phyloP scores from a whole-genome alignment of 306 rosid genomes.

The Prunus mume region DNA sequence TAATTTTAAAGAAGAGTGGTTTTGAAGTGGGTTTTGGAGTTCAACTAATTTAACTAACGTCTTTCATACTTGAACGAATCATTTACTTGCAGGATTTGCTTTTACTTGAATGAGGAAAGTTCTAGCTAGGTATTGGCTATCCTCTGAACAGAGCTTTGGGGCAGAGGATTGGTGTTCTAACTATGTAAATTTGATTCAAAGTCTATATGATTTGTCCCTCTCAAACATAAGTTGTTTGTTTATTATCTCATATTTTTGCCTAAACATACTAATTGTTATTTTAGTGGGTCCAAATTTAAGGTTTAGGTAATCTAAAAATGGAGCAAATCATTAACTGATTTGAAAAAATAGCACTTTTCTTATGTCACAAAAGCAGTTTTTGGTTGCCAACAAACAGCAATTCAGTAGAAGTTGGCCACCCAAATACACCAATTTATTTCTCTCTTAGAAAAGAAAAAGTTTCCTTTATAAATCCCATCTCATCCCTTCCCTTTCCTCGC shows the following conservation, averaged over 20 bases:
- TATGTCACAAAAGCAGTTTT: not conserved
- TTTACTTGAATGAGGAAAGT: constrained; percentile 7
- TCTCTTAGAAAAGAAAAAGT: not conserved
- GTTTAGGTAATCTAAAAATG: not conserved
- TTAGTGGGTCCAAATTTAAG: not conserved
- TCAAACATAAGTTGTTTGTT: not conserved
- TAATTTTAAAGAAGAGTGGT: constrained; percentile 4
- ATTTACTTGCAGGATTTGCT: not conserved
- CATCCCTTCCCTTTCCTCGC: not conserved
- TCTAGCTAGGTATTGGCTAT: constrained; percentile 7
- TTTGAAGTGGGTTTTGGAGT: constrained; percentile 43
- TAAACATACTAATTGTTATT: not conserved
- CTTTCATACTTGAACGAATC: constrained; percentile 8
- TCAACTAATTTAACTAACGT: constrained; percentile 49
- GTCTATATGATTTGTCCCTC: not conserved
- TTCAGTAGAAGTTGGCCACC: constrained; percentile 49
- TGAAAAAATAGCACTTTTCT: not conserved
- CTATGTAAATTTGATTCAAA: not conserved
- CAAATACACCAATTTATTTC: constrained; percentile 29
- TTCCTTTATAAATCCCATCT: constrained; percentile 16
- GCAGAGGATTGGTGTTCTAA: not conserved
- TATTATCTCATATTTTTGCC: not conserved
- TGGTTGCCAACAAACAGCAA: constrained; percentile 6
- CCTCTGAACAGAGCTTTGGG: not conserved
- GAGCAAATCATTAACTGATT: not conserved